A percentile compares a stretch with the other conserved stretches of the same genome.
Conservation (phyloP, 129 eudicot genomes). For the Artemisia argyi region DNA sequence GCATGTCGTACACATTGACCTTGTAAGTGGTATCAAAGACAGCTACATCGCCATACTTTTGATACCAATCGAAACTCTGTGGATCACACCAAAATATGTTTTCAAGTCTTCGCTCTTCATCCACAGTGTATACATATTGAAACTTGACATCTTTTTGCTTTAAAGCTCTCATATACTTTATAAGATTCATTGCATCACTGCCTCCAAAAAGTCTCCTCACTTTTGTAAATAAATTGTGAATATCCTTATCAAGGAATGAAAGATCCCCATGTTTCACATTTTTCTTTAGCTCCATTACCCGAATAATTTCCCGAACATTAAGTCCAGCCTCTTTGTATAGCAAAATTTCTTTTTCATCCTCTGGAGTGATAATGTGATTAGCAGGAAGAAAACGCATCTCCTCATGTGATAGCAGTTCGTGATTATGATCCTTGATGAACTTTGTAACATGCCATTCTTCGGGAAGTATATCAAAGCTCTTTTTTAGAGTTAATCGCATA, state of each 20-base stretch:
- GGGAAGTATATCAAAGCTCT: not conserved
- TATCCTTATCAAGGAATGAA: not conserved
- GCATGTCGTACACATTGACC: too few species aligned
- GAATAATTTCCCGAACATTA: not conserved
- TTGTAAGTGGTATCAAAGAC: too few species aligned
- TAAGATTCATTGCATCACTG: not conserved
- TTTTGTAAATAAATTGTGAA: not conserved
- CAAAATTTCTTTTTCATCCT: too few species aligned
- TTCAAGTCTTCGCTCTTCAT: too few species aligned
- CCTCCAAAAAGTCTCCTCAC: not conserved
- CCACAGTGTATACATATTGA: too few species aligned
- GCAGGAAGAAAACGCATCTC: not conserved
- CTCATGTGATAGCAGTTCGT: not conserved
- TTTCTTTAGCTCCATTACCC: not conserved
- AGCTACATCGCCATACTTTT: too few species aligned
- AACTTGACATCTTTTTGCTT: too few species aligned
- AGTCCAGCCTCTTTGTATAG: too few species aligned
- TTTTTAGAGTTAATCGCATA: not conserved
- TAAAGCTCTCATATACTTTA: not conserved
- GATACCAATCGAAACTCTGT: too few species aligned
- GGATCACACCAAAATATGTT: too few species aligned
- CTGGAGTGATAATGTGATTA: too few species aligned
- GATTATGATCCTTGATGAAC: not conserved
- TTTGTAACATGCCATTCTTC: conserved; percentile 1
- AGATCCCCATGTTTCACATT: not conserved